Conservation (phyloP, 73 alveolate species). For the Paramecium sexaurelia region DNA sequence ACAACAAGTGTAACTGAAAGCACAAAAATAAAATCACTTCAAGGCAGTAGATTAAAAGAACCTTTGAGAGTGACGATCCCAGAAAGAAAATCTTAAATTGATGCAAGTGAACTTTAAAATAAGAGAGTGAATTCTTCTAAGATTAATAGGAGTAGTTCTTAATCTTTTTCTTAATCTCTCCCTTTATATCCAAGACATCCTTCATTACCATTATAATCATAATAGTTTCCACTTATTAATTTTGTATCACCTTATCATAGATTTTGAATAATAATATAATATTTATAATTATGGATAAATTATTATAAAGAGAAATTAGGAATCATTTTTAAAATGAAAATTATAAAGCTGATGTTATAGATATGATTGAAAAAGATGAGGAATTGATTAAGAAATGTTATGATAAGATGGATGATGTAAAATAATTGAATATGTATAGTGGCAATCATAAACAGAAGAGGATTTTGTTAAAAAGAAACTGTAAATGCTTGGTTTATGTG, state of each 20-base stretch:
- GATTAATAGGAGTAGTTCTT: background rate
- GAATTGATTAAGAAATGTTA: slow-evolving; percentile 62
- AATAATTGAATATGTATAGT: background rate
- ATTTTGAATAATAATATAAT: background rate
- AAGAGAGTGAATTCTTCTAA: background rate
- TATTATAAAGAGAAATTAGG: slow-evolving; percentile 30
- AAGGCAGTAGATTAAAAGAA: background rate
- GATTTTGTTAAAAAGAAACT: slow-evolving; percentile 63
- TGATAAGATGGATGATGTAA: slow-evolving; percentile 65
- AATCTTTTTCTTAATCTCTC: background rate
- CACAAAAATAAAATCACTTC: background rate
- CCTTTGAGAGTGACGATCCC: background rate
- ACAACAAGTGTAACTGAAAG: slow-evolving; percentile 6
- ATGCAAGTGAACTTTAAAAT: background rate
- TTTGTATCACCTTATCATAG: background rate
- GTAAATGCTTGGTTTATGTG: slow-evolving; percentile 60
- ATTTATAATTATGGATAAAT: slow-evolving; percentile 41
- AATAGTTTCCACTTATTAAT: background rate
- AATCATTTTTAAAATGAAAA: slow-evolving; percentile 40
- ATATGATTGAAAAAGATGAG: slow-evolving; percentile 61
- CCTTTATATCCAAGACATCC: background rate
- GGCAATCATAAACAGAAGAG: slow-evolving; percentile 52
- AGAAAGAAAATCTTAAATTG: background rate
- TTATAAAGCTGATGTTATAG: slow-evolving; percentile 39
- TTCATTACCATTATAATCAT: background rate